Percentiles rank a stretch among this genome's conserved stretches.
These are phyloP conservation scores for Termitomyces sp. DNA, from an alignment of 768 basidiomycete genomes.

Conservation along the genomic window DNA sequence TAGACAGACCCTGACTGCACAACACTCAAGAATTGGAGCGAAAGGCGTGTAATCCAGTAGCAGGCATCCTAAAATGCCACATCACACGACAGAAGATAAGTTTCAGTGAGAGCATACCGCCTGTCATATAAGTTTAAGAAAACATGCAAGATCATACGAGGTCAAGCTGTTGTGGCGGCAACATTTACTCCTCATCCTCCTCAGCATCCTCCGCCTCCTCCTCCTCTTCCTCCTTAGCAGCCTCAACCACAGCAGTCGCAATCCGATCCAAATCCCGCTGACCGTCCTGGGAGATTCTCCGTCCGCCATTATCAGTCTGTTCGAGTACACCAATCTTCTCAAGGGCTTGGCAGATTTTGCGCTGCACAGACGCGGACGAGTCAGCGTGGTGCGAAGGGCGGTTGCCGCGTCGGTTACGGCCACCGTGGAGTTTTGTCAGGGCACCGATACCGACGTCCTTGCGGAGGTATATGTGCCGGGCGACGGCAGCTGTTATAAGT, in stretches of 20 bases:
- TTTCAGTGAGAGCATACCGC: slow-evolving; percentile 36
- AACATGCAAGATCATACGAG: slow-evolving; percentile 36
- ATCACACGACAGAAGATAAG: not conserved
- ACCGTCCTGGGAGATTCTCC: slow-evolving; percentile 95
- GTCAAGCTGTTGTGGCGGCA: slow-evolving; percentile 9
- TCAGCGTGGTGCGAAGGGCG: slow-evolving; percentile 93
- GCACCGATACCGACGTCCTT: slow-evolving; percentile 95
- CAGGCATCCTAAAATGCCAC: not conserved
- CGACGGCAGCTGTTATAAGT: slow-evolving; percentile 70
- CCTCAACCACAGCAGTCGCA: slow-evolving; percentile 84
- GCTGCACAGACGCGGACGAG: slow-evolving; percentile 83
- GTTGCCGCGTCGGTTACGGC: slow-evolving; percentile 92
- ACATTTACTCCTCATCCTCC: slow-evolving; percentile 53
- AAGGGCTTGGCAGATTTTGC: slow-evolving; percentile 92
- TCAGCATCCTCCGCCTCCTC: slow-evolving; percentile 72
- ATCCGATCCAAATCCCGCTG: slow-evolving; percentile 94
- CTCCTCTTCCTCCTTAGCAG: slow-evolving; percentile 64
- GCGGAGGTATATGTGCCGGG: slow-evolving; percentile 99
- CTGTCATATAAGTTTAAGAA: slow-evolving; percentile 30
- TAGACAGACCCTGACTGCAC: not conserved
- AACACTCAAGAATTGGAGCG: not conserved
- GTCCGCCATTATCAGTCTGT: slow-evolving; percentile 87
- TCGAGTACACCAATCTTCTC: slow-evolving; percentile 99
- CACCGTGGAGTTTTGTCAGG: slow-evolving; percentile 94
- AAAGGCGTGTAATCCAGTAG: not conserved